A percentile compares a stretch with the other conserved stretches of the same genome.
Evolutionary conservation across 2,329 filamentous ascomycete species (phyloP).

Genomic region (Aspergillus sp.): DNA sequence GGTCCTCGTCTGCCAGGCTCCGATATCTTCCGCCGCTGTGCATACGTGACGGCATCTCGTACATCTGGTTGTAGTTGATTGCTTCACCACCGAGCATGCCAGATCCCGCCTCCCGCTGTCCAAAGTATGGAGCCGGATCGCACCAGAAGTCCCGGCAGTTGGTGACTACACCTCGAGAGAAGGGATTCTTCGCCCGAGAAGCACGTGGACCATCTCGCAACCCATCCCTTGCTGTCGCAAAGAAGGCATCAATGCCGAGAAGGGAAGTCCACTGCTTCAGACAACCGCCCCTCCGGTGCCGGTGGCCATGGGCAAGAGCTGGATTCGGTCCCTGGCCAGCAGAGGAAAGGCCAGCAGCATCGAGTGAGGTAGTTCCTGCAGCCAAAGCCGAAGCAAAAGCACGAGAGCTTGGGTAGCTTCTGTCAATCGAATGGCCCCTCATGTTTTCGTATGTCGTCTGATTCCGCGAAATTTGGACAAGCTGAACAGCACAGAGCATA

Average conservation of each 20-base stretch:
- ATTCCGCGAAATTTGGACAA: conserved; percentile 86
- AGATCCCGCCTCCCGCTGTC: conserved; percentile 69
- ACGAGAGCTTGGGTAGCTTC: conserved; percentile 55
- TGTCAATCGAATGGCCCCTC: conserved; percentile 70
- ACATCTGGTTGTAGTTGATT: conserved; percentile 87
- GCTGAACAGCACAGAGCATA: conserved; percentile 95
- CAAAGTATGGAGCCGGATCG: conserved; percentile 80
- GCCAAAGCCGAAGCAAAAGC: conserved; percentile 70
- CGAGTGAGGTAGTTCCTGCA: conserved; percentile 64
- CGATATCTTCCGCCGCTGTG: conserved; percentile 57
- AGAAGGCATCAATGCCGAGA: conserved; percentile 88
- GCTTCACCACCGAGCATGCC: conserved; percentile 75
- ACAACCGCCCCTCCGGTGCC: conserved; percentile 59
- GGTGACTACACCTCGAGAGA: conserved; percentile 75
- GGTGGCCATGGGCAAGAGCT: conserved; percentile 49
- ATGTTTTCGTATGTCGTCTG: conserved; percentile 98
- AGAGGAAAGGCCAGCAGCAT: conserved; percentile 70
- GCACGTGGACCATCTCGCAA: conserved; percentile 52
- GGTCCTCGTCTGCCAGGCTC: conserved; percentile 52
- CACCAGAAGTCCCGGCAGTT: conserved; percentile 98
- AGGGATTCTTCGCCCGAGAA: conserved; percentile 72
- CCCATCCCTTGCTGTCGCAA: conserved; percentile 82
- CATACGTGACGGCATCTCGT: conserved; percentile 78
- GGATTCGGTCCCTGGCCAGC: conserved; percentile 67
- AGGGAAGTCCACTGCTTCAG: conserved; percentile 79